A percentile compares a stretch with the other conserved stretches of the same genome.
Conservation (phyloP, 2,329 filamentous ascomycete genomes). For the Aureobasidium musti region DNA sequence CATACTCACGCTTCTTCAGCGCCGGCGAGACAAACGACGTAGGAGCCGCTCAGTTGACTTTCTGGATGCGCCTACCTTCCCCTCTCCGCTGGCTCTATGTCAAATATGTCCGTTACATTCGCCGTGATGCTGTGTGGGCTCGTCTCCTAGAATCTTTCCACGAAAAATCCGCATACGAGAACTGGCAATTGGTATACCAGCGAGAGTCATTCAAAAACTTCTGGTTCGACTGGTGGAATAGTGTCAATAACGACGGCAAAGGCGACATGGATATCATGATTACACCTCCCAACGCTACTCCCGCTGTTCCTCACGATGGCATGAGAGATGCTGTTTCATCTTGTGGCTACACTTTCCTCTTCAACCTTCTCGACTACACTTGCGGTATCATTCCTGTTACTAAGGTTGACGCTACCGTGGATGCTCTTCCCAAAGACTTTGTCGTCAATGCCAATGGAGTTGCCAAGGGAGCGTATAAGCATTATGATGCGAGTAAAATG, state of each 20-base stretch:
- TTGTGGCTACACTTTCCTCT: slow-evolving; percentile 92
- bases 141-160: slow-evolving; percentile 72
- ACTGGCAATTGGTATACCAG: slow-evolving; percentile 77
- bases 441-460: slow-evolving; percentile 72
- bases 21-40: slow-evolving; percentile 76
- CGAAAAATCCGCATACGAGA: slow-evolving; percentile 71
- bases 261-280: slow-evolving; percentile 70
- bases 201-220: slow-evolving; percentile 74
- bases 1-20: slow-evolving; percentile 74
- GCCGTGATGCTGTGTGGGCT: slow-evolving; percentile 74
- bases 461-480: slow-evolving; percentile 77
- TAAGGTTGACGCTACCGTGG: slow-evolving; percentile 70
- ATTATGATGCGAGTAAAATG: slow-evolving; percentile 82
- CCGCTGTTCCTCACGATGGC: slow-evolving; percentile 80
- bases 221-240: slow-evolving; percentile 87
- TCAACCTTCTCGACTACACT: slow-evolving; percentile 88
- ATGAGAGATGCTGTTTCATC: slow-evolving; percentile 84
- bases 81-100: slow-evolving; percentile 84
- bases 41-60: slow-evolving; percentile 73
- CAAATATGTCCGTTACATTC: slow-evolving; percentile 83
- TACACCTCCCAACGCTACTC: slow-evolving; percentile 84
- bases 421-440: slow-evolving; percentile 65
- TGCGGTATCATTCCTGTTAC: slow-evolving; percentile 81
- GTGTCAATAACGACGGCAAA: slow-evolving; percentile 37
- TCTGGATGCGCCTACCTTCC: slow-evolving; percentile 70